These are phyloP conservation scores for Ilex paraguariensis DNA, from an alignment of 305 asterid species.

Conservation along the genomic window DNA sequence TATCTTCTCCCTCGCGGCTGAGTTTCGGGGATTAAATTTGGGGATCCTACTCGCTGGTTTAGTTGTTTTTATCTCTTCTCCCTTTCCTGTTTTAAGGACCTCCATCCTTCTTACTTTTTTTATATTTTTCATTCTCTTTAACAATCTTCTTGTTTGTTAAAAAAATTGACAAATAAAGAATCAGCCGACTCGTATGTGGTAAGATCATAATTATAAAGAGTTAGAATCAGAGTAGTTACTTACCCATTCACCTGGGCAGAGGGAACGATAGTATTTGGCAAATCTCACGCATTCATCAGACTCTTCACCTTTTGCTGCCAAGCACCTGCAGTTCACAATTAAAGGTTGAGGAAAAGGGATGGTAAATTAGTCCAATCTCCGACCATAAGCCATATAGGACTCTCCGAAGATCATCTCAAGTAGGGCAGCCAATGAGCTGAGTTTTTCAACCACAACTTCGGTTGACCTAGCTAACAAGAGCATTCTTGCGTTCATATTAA, in stretches of 20 bases:
- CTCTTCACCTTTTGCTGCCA: slow-evolving; percentile 72
- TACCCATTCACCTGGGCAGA: slow-evolving; percentile 97
- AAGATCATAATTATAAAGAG: not conserved
- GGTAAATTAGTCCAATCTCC: not conserved
- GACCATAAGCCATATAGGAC: not conserved
- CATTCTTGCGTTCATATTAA: too few species aligned
- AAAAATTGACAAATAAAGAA: too few species aligned
- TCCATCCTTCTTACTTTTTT: too few species aligned
- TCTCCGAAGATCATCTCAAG: not conserved
- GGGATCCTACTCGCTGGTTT: too few species aligned
- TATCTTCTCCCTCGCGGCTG: too few species aligned
- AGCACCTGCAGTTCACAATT: slow-evolving; percentile 42
- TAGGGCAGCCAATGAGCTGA: not conserved
- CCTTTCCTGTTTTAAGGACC: too few species aligned
- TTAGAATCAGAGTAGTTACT: slow-evolving; percentile 20
- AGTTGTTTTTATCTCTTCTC: too few species aligned
- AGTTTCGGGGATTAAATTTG: too few species aligned
- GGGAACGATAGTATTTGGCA: slow-evolving; percentile 76
- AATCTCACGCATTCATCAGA: slow-evolving; percentile 58
- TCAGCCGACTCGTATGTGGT: too few species aligned
- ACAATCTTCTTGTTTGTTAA: too few species aligned
- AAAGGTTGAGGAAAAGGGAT: not conserved
- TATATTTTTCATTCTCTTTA: too few species aligned
- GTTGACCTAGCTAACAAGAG: too few species aligned
- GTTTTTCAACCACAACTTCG: not conserved